Percentiles rank a stretch among this genome's conserved stretches.
Evolutionary conservation across 441 rosid genomes (phyloP).

Genomic region (Corymbia calophylla): DNA sequence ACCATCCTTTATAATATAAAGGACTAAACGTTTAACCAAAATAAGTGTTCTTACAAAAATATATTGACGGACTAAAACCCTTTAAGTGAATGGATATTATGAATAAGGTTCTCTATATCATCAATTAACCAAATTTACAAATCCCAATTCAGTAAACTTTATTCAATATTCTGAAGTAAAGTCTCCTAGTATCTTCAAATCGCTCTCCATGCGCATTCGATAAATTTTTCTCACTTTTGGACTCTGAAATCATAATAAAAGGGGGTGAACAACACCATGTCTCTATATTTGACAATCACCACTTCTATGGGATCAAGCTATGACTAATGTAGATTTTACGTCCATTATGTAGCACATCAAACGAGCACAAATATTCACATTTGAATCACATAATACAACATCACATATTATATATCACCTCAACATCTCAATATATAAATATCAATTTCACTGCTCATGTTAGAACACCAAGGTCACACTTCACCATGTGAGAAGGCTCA

Average conservation of each 20-base stretch:
- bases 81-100: too few relatives aligned
- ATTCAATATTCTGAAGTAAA: not conserved
- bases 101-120: rapidly evolving
- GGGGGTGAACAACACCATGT: not conserved
- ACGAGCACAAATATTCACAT: not conserved
- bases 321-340: rapidly evolving
- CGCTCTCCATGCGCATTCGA: not conserved
- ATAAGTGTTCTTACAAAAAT: too few relatives aligned
- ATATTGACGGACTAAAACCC: too few relatives aligned
- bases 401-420: not conserved
- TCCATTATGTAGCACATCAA: not conserved
- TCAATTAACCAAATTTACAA: not conserved
- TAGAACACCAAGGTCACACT: not conserved
- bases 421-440: not conserved
- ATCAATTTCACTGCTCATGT: not conserved
- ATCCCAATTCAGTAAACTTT: not conserved
- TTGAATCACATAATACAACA: not conserved
- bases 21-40: too few relatives aligned
- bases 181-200: not conserved
- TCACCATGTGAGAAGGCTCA: not conserved
- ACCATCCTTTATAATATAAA: too few relatives aligned
- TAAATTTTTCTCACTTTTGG: not conserved
- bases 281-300: not conserved
- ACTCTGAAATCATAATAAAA: not conserved
- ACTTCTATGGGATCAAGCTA: not conserved